Conservation (phyloP, 2,329 filamentous ascomycete genomes). For the Diaporthe caulivora region DNA sequence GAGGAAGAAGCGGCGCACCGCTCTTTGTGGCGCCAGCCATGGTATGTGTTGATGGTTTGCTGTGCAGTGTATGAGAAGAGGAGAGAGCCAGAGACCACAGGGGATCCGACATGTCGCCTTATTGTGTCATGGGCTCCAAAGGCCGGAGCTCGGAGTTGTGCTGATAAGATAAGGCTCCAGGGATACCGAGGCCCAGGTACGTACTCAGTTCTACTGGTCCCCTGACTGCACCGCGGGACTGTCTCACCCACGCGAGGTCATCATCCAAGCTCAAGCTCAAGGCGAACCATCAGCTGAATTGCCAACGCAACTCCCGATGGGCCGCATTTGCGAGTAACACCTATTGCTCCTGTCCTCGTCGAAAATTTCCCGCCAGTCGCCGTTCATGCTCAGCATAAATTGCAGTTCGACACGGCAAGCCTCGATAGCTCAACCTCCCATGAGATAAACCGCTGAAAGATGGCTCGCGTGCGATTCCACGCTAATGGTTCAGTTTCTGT, state of each 20-base stretch:
- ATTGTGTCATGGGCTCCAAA: conserved; percentile 22
- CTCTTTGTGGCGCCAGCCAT: conserved; percentile 31
- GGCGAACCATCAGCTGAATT: background rate
- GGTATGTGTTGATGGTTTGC: conserved; percentile 6
- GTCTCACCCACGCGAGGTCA: background rate
- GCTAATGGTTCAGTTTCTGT: background rate
- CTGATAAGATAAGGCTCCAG: conserved; percentile 34
- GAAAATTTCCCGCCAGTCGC: background rate
- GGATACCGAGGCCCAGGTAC: conserved; percentile 19
- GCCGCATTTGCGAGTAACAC: background rate
- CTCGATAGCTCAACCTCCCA: too few relatives aligned
- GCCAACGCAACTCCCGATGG: background rate
- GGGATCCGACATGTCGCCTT: conserved; percentile 18
- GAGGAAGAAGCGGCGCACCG: conserved; percentile 6
- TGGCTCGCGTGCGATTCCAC: background rate
- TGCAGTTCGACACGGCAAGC: background rate
- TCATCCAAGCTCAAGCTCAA: background rate
- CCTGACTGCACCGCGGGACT: background rate
- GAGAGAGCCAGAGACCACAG: background rate
- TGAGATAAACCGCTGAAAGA: background rate
- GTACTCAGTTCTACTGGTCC: background rate
- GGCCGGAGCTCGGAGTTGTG: conserved; percentile 21
- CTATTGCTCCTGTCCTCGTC: background rate
- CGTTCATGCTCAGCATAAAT: background rate
- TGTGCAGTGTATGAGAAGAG: too few relatives aligned